Evolutionary conservation across 768 basidiomycete species (phyloP).

Genomic region (Leccinum subgranulosum): DNA sequence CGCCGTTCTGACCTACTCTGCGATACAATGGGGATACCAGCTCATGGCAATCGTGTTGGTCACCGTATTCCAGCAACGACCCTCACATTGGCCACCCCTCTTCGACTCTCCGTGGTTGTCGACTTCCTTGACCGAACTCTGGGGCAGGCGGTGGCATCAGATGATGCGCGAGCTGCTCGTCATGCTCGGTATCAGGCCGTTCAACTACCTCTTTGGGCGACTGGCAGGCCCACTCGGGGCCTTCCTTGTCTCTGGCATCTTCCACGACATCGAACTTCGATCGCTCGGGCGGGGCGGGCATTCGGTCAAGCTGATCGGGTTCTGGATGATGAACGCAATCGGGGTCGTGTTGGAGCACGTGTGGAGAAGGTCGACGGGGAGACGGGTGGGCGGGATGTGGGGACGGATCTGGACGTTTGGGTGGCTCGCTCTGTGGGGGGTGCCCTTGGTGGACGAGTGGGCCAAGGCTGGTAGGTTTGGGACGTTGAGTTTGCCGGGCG

Average conservation of each 20-base stretch:
- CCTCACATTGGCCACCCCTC: conserved; percentile 59
- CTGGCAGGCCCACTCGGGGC: conserved; percentile 50
- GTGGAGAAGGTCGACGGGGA: conserved; percentile 42
- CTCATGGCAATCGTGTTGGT: conserved; percentile 44
- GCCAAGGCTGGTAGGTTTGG: conserved; percentile 14
- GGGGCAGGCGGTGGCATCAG: conserved; percentile 68
- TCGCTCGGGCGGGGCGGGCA: conserved; percentile 50
- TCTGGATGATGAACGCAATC: conserved; percentile 55
- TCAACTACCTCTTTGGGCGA: conserved; percentile 45
- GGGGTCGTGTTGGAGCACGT: conserved; percentile 48
- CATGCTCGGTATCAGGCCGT: conserved; percentile 44
- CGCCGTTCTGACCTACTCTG: conserved; percentile 43
- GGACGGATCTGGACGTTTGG: conserved; percentile 50
- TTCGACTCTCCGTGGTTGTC: conserved; percentile 56
- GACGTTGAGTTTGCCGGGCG: conserved; percentile 8
- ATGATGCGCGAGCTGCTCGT: conserved; percentile 56
- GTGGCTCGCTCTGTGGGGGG: conserved; percentile 49
- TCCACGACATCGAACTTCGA: conserved; percentile 57
- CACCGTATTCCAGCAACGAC: conserved; percentile 43
- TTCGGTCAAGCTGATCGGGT: conserved; percentile 39
- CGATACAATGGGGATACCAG: conserved; percentile 43
- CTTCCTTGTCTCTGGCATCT: conserved; percentile 54
- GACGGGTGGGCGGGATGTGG: conserved; percentile 40
- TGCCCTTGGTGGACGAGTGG: conserved; percentile 42
- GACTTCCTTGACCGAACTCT: conserved; percentile 58